These are phyloP conservation scores for Aspergillus bombycis DNA, from an alignment of 2,329 filamentous ascomycete genomes.

Conservation along the genomic window DNA sequence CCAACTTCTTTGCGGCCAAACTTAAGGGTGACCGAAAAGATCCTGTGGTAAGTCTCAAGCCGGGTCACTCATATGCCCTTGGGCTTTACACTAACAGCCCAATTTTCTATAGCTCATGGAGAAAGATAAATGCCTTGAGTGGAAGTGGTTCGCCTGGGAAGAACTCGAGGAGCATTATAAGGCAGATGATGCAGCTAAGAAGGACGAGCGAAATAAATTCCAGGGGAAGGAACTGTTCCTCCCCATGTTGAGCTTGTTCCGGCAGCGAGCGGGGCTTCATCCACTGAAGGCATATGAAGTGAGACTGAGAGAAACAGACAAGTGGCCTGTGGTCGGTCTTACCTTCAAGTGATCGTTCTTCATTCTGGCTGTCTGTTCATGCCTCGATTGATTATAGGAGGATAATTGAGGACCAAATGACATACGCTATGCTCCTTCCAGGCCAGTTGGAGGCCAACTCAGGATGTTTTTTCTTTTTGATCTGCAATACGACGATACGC, in stretches of 20 bases:
- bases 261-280: constrained; percentile 13
- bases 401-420: too few species aligned
- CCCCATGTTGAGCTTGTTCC: constrained; percentile 19
- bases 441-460: too few species aligned
- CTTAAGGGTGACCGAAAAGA: constrained; percentile 52
- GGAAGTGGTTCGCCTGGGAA: constrained; percentile 58
- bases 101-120: constrained; percentile 37
- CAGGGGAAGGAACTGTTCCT: constrained; percentile 15
- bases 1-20: constrained; percentile 65
- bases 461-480: too few species aligned
- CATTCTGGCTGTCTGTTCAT: too few species aligned
- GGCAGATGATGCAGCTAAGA: constrained; percentile 9
- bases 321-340: too few species aligned
- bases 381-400: too few species aligned
- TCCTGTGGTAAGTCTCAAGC: constrained; percentile 54
- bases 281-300: background rate
- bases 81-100: background rate
- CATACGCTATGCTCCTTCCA: too few species aligned
- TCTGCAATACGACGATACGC: too few species aligned
- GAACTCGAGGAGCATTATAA: constrained; percentile 34
- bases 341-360: too few species aligned
- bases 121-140: constrained; percentile 58
- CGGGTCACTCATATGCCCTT: background rate
- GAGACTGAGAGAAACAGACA: too few species aligned
- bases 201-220: background rate